A percentile compares a stretch with the other conserved stretches of the same genome.
Conservation (phyloP, 345 rosid species). For the Lepidium sativum region DNA sequence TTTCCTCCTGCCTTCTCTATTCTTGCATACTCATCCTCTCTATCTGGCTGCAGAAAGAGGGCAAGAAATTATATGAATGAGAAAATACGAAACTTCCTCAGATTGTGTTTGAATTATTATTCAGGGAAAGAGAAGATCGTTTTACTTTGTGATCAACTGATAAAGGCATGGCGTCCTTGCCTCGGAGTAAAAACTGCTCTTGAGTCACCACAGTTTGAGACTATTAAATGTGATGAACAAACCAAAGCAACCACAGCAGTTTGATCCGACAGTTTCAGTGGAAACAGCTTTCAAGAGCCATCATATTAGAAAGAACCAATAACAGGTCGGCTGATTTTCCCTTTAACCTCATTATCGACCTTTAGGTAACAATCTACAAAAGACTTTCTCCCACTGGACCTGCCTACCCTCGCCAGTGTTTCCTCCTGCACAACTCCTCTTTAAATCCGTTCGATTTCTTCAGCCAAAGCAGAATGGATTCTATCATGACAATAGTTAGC, state of each 20-base stretch:
- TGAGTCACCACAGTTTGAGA: no score
- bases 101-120: neutral
- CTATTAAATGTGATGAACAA: conserved; percentile 83
- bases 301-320: conserved; percentile 31
- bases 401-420: conserved; percentile 37
- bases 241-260: conserved; percentile 91
- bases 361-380: conserved; percentile 65
- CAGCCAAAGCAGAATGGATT: conserved; percentile 66
- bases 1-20: conserved; percentile 91
- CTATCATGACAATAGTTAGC: conserved; percentile 80
- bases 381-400: conserved; percentile 63
- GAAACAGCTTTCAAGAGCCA: conserved; percentile 48
- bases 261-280: conserved; percentile 88
- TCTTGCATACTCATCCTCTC: conserved; percentile 78
- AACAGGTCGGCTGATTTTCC: conserved; percentile 37
- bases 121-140: conserved; percentile 1
- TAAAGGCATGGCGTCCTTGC: conserved; percentile 68
- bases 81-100: conserved; percentile 1
- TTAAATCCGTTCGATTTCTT: conserved; percentile 46
- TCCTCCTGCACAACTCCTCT: conserved; percentile 36
- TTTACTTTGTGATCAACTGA: conserved; percentile 90
- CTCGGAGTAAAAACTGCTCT: conserved; percentile 78
- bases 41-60: conserved; percentile 48
- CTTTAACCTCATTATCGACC: conserved; percentile 76
- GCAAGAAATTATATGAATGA: neutral